Evolutionary conservation across 2,329 filamentous ascomycete genomes (phyloP).

Genomic region (Monosporascus sp.): DNA sequence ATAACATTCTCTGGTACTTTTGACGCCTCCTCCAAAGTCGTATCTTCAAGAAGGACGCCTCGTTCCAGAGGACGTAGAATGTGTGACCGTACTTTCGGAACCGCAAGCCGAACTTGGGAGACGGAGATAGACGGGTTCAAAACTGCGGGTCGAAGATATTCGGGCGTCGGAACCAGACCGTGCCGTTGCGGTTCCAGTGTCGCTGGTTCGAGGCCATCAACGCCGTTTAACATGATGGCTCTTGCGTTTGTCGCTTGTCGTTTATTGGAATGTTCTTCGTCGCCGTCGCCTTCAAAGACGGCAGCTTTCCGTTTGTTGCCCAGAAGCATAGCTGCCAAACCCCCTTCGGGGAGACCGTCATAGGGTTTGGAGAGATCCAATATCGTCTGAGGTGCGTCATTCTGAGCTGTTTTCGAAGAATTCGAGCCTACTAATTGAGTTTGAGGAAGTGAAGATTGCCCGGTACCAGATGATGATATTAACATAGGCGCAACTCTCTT

Average conservation of each 20-base stretch:
- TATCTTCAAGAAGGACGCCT: slow-evolving; percentile 50
- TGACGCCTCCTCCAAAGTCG: slow-evolving; percentile 54
- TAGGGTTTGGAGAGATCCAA: slow-evolving; percentile 91
- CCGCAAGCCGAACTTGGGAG: slow-evolving; percentile 79
- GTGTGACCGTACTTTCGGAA: slow-evolving; percentile 78
- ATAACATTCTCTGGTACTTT: slow-evolving; percentile 66
- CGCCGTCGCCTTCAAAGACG: slow-evolving; percentile 70
- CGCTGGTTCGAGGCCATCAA: slow-evolving; percentile 74
- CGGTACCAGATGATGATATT: slow-evolving; percentile 82
- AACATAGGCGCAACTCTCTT: slow-evolving; percentile 91
- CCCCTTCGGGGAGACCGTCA: slow-evolving; percentile 86
- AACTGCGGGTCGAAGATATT: slow-evolving; percentile 83
- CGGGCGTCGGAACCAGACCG: slow-evolving; percentile 66
- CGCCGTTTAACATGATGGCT: slow-evolving; percentile 69
- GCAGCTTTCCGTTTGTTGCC: slow-evolving; percentile 89
- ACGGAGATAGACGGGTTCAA: slow-evolving; percentile 76
- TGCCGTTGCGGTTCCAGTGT: slow-evolving; percentile 54
- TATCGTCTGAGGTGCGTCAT: slow-evolving; percentile 73
- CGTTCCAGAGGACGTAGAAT: slow-evolving; percentile 78
- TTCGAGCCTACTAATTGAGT: slow-evolving; percentile 79
- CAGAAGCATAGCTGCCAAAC: slow-evolving; percentile 76
- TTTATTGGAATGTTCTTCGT: slow-evolving; percentile 51
- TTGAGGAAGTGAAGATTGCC: slow-evolving; percentile 83
- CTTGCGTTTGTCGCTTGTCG: slow-evolving; percentile 62
- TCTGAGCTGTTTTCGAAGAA: slow-evolving; percentile 56